A percentile compares a stretch with the other conserved stretches of the same genome.
Evolutionary conservation across 1,284 basidiomycete species (phyloP).

Genomic region (Boletus mariae): DNA sequence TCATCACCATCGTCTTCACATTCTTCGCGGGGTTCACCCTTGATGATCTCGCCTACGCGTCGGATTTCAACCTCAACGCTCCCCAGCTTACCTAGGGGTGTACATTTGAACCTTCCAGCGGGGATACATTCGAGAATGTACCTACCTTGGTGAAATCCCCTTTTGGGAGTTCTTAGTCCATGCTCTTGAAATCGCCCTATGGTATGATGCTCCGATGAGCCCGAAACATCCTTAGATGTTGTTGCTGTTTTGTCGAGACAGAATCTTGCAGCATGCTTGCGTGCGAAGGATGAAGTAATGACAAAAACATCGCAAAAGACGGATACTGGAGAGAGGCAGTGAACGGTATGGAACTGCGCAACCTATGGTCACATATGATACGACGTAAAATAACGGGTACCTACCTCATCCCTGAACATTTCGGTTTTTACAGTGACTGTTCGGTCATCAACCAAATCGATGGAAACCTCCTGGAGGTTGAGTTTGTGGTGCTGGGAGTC

Average conservation of each 20-base stretch:
- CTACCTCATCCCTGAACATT: slow-evolving; percentile 16
- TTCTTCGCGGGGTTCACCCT: neutral
- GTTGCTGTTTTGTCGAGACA: slow-evolving; percentile 8
- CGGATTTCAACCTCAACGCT: slow-evolving; percentile 19
- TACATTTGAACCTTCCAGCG: neutral
- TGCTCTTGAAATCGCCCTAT: neutral
- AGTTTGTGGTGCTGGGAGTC: slow-evolving; percentile 11
- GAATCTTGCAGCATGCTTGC: slow-evolving; percentile 14
- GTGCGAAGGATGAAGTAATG: neutral
- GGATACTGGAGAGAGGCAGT: slow-evolving; percentile 16
- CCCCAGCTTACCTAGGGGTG: slow-evolving; percentile 6
- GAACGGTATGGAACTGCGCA: slow-evolving; percentile 15
- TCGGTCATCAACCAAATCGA: slow-evolving; percentile 16
- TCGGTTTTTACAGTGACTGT: slow-evolving; percentile 7
- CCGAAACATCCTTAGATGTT: neutral
- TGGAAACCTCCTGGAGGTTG: neutral
- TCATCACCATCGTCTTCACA: neutral
- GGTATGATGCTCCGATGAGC: slow-evolving; percentile 10
- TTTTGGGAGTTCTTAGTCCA: slow-evolving; percentile 15
- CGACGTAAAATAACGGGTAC: neutral
- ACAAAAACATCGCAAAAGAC: slow-evolving; percentile 18
- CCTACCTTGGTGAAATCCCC: slow-evolving; percentile 1
- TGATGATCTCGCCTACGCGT: slow-evolving; percentile 10
- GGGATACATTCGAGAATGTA: neutral
- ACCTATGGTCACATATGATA: neutral